Percentiles rank a stretch among this genome's conserved stretches.
phyloP scores from a whole-genome alignment of 768 basidiomycete species.

The Mrakia gelida region DNA sequence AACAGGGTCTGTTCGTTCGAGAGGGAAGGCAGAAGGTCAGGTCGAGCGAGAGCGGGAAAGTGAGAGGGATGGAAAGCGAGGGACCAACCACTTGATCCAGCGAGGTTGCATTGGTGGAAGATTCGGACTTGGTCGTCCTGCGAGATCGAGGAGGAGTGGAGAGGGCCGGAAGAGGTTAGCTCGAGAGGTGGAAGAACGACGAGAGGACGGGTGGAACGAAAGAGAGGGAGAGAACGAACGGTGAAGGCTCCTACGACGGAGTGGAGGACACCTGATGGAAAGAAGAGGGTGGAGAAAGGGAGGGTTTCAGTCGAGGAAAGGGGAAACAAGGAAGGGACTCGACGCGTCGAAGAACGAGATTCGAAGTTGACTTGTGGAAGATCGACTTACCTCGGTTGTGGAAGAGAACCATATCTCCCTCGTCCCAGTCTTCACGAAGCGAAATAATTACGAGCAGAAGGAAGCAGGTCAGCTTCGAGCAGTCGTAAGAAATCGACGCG shows the following conservation, averaged over 20 bases:
- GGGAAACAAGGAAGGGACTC: not conserved
- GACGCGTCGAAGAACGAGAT: not conserved
- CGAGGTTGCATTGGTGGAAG: conserved; percentile 80
- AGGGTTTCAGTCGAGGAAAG: not conserved
- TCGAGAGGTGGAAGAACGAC: not conserved
- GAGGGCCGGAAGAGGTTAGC: no score
- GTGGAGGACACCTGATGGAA: conserved; percentile 54
- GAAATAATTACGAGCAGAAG: no score
- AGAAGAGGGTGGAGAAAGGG: not conserved
- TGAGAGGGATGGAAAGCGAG: not conserved
- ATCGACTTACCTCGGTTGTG: conserved; percentile 62
- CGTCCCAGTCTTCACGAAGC: conserved; percentile 45
- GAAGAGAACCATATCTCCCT: conserved; percentile 74
- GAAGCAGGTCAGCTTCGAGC: conserved; percentile 3
- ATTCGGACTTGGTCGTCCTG: conserved; percentile 56
- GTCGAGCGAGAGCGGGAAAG: not conserved
- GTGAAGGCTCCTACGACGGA: conserved; percentile 71
- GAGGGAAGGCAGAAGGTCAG: not conserved
- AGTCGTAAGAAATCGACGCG: not conserved
- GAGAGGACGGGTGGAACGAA: not conserved
- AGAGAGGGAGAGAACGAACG: not conserved
- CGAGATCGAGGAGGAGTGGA: not conserved
- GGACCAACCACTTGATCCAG: conserved; percentile 60
- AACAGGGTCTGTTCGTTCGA: conserved; percentile 49
- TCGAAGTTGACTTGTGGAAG: no score